Evolutionary conservation across 164 flowering plant genomes (phyloP), one percentile per base, ranked within the genome.

Genomic region (Dillenia turbinata): DNA sequence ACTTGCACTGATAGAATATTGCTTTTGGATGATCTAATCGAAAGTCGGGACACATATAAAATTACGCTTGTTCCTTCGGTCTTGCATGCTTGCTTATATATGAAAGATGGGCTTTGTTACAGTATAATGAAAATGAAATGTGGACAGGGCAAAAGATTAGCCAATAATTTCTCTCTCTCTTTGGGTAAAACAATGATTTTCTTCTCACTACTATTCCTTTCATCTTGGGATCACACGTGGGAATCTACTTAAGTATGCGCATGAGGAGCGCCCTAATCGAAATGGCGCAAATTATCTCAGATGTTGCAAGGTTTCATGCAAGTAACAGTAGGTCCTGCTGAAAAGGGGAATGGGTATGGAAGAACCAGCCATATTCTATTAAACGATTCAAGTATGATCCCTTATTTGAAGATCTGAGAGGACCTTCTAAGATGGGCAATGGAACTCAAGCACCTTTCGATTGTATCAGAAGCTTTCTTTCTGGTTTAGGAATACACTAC

Each of bases 301-400:
- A 89, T 97, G 96, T 90, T 87, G 70, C 95, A 83, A 71, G 97
- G 83, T 2, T 60, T 94, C 13, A 61, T 86, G 47, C 76, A 92
- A 52, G 92, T 78, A 22, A 86, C 95, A 8, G 62, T 90, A n/a
- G 98, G 98, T 60, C 97, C 98, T n/a, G 97, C 96, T 43, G 90
- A 70, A 77, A 87, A 77, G 96, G 96, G 54, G 97, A 94, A 66
- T 90, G 98, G 98, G 83, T 95, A 48, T 94, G 98, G 98, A 89
- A 85, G 66, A 74, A 79, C 65, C 68, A 81, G 45, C 68, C 80
- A 1, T 74, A 76, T 66, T 85, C 91, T 9, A 40, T 44, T 47
- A 62, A 71, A 62, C 70, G 82, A 22, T 74, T 77, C 52, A 80
- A 57, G 66, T 73, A 86, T 2, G 97, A 97, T 16, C 90, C 98